A percentile compares a stretch with the other conserved stretches of the same genome.
Evolutionary conservation across 345 rosid genomes (phyloP).

Genomic region (Hypericum perforatum): DNA sequence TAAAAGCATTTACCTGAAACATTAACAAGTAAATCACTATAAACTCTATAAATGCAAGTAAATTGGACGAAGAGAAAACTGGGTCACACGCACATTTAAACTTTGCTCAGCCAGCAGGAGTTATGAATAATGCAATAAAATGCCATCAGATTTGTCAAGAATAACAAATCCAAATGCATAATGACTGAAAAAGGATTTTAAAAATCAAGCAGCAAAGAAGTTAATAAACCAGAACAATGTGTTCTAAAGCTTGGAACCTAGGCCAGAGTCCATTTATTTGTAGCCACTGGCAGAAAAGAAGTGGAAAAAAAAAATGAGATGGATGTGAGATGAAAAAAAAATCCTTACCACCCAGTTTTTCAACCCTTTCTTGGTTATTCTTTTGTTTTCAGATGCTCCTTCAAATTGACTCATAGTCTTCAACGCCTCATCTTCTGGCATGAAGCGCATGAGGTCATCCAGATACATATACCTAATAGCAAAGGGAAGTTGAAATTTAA

Average conservation of each 20-base stretch:
- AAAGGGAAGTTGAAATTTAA: background rate
- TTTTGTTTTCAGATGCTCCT: slow-evolving; percentile 24
- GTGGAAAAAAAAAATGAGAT: background rate
- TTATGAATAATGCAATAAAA: too few species aligned
- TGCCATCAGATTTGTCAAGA: too few species aligned
- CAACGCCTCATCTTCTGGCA: slow-evolving; percentile 23
- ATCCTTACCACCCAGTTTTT: slow-evolving; percentile 32
- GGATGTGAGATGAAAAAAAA: background rate
- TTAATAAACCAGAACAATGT: too few species aligned
- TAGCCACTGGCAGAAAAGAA: background rate
- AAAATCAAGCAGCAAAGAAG: too few species aligned
- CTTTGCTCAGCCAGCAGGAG: background rate
- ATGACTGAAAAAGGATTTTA: too few species aligned
- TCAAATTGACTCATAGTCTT: slow-evolving; percentile 22
- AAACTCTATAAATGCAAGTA: background rate
- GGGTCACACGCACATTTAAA: background rate
- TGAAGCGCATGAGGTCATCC: slow-evolving; percentile 23
- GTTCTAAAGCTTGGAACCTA: too few species aligned
- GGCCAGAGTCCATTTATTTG: background rate
- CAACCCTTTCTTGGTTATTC: slow-evolving; percentile 21
- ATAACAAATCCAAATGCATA: too few species aligned
- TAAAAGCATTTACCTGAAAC: slow-evolving; percentile 26
- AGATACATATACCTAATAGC: slow-evolving; percentile 15
- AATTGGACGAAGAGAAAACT: background rate
- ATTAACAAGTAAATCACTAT: background rate